Percentiles rank a stretch among this genome's conserved stretches.
Conservation (phyloP, 768 basidiomycete genomes). For the Boletus pseudo-olivaceus region DNA sequence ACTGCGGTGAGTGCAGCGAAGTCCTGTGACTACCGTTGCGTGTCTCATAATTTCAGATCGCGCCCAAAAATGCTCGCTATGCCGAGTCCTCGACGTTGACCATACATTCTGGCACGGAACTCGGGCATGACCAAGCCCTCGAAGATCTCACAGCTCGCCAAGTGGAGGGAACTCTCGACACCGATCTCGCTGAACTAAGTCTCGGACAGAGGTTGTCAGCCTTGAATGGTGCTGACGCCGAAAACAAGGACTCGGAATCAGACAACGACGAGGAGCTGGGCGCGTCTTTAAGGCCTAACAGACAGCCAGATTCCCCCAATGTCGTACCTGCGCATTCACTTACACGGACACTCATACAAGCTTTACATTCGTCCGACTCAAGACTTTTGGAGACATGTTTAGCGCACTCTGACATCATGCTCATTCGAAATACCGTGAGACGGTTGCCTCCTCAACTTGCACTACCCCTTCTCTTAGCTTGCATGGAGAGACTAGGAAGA, state of each 20-base stretch:
- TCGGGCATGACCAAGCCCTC: slow-evolving; percentile 53
- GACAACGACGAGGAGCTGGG: slow-evolving; percentile 49
- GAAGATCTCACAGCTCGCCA: slow-evolving; percentile 49
- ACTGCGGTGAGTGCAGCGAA: slow-evolving; percentile 15
- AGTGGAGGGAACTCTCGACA: slow-evolving; percentile 70
- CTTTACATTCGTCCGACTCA: slow-evolving; percentile 91
- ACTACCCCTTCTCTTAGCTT: slow-evolving; percentile 79
- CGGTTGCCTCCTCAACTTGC: slow-evolving; percentile 84
- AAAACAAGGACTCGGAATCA: slow-evolving; percentile 34
- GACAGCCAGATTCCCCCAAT: slow-evolving; percentile 29
- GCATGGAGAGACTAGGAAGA: slow-evolving; percentile 83
- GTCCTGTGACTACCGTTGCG: neutral
- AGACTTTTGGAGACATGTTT: slow-evolving; percentile 84
- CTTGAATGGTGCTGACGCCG: slow-evolving; percentile 47
- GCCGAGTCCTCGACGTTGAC: slow-evolving; percentile 57
- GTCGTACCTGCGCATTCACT: slow-evolving; percentile 78
- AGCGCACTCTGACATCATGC: slow-evolving; percentile 70
- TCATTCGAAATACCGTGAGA: slow-evolving; percentile 85
- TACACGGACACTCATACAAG: slow-evolving; percentile 92
- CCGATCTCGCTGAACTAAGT: slow-evolving; percentile 85
- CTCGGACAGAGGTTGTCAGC: slow-evolving; percentile 88
- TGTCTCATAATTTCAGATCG: slow-evolving; percentile 32
- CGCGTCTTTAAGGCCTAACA: slow-evolving; percentile 14
- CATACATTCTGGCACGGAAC: slow-evolving; percentile 61
- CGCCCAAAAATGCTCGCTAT: slow-evolving; percentile 60